A percentile compares a stretch with the other conserved stretches of the same genome.
These are phyloP conservation scores for Fusarium napiforme DNA, from an alignment of 2,329 filamentous ascomycete genomes.

Conservation along the genomic window DNA sequence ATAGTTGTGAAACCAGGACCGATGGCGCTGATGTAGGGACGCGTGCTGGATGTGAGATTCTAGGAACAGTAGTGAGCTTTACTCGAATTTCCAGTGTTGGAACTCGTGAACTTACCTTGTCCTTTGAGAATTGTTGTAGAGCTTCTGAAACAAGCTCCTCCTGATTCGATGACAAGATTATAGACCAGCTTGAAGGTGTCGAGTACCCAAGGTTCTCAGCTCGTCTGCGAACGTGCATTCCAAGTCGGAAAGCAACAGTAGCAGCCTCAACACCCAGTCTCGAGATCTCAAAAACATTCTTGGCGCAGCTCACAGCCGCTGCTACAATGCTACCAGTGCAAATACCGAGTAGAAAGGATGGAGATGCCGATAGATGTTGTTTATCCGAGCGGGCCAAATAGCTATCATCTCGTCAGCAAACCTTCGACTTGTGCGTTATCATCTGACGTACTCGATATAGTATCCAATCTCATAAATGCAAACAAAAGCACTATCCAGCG, in stretches of 20 bases:
- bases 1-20: background rate
- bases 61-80: rapidly evolving
- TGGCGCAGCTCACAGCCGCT: rapidly evolving
- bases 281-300: background rate
- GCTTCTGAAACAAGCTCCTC: background rate
- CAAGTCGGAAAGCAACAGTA: background rate
- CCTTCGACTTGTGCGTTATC: rapidly evolving
- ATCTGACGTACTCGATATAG: background rate
- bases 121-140: background rate
- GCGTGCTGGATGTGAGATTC: background rate
- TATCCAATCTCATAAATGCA: constrained; percentile 3
- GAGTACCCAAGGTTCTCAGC: background rate
- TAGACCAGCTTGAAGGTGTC: background rate
- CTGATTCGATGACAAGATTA: background rate
- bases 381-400: background rate
- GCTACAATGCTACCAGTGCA: background rate
- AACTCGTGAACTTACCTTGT: rapidly evolving
- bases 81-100: rapidly evolving
- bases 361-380: background rate
- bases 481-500: background rate
- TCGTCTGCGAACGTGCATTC: background rate
- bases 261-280: background rate
- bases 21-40: background rate
- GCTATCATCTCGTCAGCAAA: background rate
- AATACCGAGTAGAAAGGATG: background rate